Base-by-base conservation (phyloP, 495 filamentous ascomycete genomes). In the Xylaria flabelliformis region DNA sequence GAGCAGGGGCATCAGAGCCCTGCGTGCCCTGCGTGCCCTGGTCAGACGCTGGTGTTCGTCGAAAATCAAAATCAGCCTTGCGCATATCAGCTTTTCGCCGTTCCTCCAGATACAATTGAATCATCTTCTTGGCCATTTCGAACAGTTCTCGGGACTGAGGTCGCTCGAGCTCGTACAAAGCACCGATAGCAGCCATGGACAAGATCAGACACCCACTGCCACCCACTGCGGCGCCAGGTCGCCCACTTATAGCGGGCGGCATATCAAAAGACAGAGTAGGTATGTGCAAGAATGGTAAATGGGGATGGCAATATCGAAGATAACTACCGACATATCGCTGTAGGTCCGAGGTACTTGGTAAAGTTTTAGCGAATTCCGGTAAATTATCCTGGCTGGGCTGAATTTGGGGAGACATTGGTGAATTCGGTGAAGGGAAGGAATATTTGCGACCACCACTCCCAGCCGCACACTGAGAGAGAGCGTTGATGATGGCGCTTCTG, bases 111-210 rank as follows among this genome's bases (percentile, higher is more conserved):
- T 97, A 97, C 62, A 95, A 82, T 71, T 94, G 91, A 70, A 98
- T 97, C 90, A 97, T 95, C 83, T 93, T 96, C 83, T 97, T 97
- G 36, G 97, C 93, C 75, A 93, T 90, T 75, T 97, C 94, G 79
- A 97, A 97, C 12, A 99, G 83, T 26, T 97, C 93, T 79, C 93
- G 92, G 36, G 94, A 96, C 41, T 90, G 86, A 34, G 86, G 82
- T 46, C 90, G 88, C 53, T 98, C 95, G 75, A 91, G 90, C 81
- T 97, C 96, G 80, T 97, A 98, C n/a, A 97, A 82, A 46, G 96
- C 94, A 62, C 96, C 96, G 74, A 98, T 97, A 64, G 96, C 94
- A 64, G 97, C 94, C 91, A 98, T 99, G 9, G 94, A 96, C 21
- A 99, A 87, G 67, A 98, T 91, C 72, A 99, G 84, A 78, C 94